phyloP scores from a whole-genome alignment of 169 alveolate species.

The Plasmodium gaboni region DNA sequence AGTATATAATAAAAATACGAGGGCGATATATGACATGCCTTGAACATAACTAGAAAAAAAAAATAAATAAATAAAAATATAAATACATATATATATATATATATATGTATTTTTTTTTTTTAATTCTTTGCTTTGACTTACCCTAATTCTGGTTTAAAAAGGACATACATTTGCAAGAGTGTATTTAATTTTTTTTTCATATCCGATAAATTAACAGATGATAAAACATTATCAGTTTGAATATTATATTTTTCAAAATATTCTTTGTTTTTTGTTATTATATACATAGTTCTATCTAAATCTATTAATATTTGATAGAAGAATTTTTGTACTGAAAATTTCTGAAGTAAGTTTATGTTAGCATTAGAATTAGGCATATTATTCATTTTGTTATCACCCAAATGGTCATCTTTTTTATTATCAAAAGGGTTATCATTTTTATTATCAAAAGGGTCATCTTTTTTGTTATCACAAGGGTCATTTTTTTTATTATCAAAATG shows the following conservation, averaged over 20 bases:
- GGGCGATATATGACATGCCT: constrained; percentile 75
- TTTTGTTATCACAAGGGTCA: background rate
- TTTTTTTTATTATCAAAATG: background rate
- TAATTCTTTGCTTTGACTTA: background rate
- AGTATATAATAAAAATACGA: constrained; percentile 50
- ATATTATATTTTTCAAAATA: constrained; percentile 22
- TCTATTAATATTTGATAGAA: constrained; percentile 73
- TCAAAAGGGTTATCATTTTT: background rate
- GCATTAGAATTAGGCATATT: constrained; percentile 1
- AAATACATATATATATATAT: background rate
- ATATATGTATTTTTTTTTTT: background rate
- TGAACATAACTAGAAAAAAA: constrained; percentile 28
- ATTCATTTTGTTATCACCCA: background rate
- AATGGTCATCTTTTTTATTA: background rate
- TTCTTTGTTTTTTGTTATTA: constrained; percentile 67
- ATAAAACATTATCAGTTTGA: constrained; percentile 19
- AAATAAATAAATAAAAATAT: background rate
- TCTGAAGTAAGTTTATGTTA: constrained; percentile 23
- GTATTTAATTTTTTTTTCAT: constrained; percentile 54
- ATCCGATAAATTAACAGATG: constrained; percentile 29
- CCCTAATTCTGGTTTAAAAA: constrained; percentile 75
- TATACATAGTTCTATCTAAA: constrained; percentile 64
- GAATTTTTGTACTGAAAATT: constrained; percentile 47
- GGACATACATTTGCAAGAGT: constrained; percentile 64
- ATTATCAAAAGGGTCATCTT: background rate